Evolutionary conservation across 306 rosid genomes (phyloP).

Genomic region (Cyamopsis tetragonoloba): DNA sequence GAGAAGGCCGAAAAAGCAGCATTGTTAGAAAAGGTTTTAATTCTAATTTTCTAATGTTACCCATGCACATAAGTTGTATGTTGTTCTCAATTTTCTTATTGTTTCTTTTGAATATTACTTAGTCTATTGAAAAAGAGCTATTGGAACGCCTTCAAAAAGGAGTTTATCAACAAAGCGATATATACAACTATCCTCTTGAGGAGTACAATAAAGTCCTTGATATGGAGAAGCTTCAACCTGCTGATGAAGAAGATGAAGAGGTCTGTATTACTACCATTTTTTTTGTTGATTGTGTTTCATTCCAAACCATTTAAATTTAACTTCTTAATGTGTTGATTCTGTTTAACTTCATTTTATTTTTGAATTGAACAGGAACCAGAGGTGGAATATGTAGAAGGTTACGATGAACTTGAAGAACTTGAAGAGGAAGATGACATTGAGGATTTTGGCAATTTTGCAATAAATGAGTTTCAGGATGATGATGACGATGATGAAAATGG

Average conservation of each 20-base stretch:
- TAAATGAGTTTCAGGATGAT: constrained; percentile 18
- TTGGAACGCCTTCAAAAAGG: constrained; percentile 66
- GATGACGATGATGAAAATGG: constrained; percentile 50
- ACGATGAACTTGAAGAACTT: constrained; percentile 68
- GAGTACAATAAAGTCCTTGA: constrained; percentile 51
- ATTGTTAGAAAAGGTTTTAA: constrained; percentile 58
- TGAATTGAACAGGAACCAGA: constrained; percentile 56
- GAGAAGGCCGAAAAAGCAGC: constrained; percentile 83
- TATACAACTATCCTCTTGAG: constrained; percentile 53
- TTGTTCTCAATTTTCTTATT: constrained; percentile 20
- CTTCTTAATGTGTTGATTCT: not conserved
- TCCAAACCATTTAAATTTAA: constrained; percentile 4
- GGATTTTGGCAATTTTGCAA: constrained; percentile 57
- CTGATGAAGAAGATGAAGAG: constrained; percentile 60
- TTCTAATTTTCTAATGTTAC: constrained; percentile 9
- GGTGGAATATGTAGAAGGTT: constrained; percentile 72
- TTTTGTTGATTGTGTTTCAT: not conserved
- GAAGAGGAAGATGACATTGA: constrained; percentile 89
- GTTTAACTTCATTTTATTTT: not conserved
- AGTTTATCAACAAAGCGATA: constrained; percentile 47
- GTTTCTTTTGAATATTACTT: constrained; percentile 25
- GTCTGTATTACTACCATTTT: constrained; percentile 28
- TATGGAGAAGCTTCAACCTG: constrained; percentile 34
- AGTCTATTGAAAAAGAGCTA: constrained; percentile 76
- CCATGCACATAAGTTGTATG: constrained; percentile 2